A percentile compares a stretch with the other conserved stretches of the same genome.
Evolutionary conservation across 345 rosid species (phyloP).

Genomic region (Clarkia xantiana): DNA sequence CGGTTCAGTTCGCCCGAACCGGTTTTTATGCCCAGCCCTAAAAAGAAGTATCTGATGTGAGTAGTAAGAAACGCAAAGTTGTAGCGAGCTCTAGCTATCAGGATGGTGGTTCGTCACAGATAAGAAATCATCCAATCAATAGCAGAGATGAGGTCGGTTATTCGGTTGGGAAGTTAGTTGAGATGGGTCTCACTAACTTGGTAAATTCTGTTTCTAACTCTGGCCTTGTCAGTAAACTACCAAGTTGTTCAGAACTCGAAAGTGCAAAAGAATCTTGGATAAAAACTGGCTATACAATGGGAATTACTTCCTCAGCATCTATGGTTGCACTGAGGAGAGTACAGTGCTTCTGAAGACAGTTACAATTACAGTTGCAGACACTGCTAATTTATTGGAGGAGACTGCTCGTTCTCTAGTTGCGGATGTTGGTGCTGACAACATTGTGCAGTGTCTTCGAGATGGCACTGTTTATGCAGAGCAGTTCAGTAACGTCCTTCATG

Average conservation of each 20-base stretch:
- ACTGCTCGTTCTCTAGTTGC: background rate
- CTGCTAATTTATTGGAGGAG: background rate
- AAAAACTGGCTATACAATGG: slow-evolving; percentile 2
- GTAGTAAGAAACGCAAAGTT: background rate
- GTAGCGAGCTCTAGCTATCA: background rate
- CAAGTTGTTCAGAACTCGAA: background rate
- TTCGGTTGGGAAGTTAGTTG: slow-evolving; percentile 7
- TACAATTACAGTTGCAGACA: too few species aligned
- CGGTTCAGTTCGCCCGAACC: too few species aligned
- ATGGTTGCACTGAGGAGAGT: slow-evolving; percentile 1
- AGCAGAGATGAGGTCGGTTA: background rate
- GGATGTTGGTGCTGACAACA: background rate
- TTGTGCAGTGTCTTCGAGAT: slow-evolving; percentile 2
- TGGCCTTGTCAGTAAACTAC: background rate
- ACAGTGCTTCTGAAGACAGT: background rate
- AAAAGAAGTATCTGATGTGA: slow-evolving; percentile 2
- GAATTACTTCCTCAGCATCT: background rate
- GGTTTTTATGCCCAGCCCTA: too few species aligned
- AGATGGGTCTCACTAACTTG: background rate
- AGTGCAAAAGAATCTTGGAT: slow-evolving; percentile 9
- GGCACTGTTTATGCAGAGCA: background rate
- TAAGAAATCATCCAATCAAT: background rate
- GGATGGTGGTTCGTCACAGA: background rate
- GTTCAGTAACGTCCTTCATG: too few species aligned
- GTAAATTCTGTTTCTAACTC: slow-evolving; percentile 3